These are phyloP conservation scores for Phytopythium mirpurense DNA, from an alignment of 352 stramenopile species.

Conservation along the genomic window DNA sequence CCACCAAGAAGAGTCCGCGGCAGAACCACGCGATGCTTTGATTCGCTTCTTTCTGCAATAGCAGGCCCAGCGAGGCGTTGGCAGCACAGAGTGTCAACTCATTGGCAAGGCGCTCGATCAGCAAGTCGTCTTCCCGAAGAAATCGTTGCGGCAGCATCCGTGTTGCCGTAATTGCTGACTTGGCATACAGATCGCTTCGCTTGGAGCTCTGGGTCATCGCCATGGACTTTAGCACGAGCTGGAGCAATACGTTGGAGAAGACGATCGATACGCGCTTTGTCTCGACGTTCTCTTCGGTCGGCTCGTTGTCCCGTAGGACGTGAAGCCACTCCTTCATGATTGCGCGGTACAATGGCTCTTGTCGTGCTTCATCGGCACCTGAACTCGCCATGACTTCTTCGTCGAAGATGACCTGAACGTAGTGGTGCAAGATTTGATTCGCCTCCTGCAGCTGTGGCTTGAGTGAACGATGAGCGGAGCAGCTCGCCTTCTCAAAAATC, in stretches of 20 bases:
- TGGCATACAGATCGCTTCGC: background rate
- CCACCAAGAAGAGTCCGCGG: slow-evolving; percentile 47
- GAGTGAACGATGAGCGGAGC: slow-evolving; percentile 29
- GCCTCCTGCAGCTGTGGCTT: slow-evolving; percentile 25
- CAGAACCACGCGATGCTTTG: slow-evolving; percentile 51
- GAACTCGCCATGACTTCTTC: slow-evolving; percentile 20
- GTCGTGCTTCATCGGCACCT: slow-evolving; percentile 3
- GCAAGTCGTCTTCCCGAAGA: slow-evolving; percentile 24
- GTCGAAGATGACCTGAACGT: slow-evolving; percentile 52
- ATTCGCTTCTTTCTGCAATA: slow-evolving; percentile 68
- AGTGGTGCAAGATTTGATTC: slow-evolving; percentile 44
- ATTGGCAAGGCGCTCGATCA: slow-evolving; percentile 37
- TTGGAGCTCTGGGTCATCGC: slow-evolving; percentile 18
- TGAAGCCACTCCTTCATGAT: slow-evolving; percentile 51
- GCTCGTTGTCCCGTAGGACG: slow-evolving; percentile 37
- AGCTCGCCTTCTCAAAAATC: slow-evolving; percentile 55
- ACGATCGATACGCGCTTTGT: slow-evolving; percentile 39
- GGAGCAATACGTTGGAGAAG: slow-evolving; percentile 50
- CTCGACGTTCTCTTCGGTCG: slow-evolving; percentile 31
- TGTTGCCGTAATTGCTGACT: slow-evolving; percentile 8
- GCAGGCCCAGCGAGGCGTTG: slow-evolving; percentile 27
- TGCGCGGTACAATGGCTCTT: slow-evolving; percentile 28
- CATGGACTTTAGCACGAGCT: slow-evolving; percentile 66
- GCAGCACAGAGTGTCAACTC: slow-evolving; percentile 34
- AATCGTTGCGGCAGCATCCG: slow-evolving; percentile 12